Evolutionary conservation across 768 basidiomycete species (phyloP), one percentile per base, ranked within the genome.

Genomic region (Postia placenta): DNA sequence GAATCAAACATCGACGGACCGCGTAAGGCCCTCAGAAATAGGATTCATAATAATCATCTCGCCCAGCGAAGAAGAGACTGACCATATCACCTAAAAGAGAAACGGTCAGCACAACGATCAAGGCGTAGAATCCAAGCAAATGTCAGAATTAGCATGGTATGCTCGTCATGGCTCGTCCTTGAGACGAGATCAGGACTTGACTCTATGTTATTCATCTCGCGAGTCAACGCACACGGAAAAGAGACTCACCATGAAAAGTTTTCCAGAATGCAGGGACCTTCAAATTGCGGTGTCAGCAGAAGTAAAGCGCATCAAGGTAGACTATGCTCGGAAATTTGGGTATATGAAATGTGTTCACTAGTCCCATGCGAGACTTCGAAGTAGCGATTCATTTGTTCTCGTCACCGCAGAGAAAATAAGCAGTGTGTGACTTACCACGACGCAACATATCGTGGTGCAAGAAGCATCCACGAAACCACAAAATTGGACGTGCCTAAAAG

Each of bases 121-220:
- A 30, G 14, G 2, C 11, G 20, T 56, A 53, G 64, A 12, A 47
- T 80, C 52, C 27, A 48, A 40, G 35, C 49, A 48, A 51, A 56
- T 24, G 58, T 70, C 88, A 91, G 86, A 76, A 90, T 91, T 90
- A 91, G 87, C 87, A 91, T 90, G 87, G 85, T 75, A 64, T 68
- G 65, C 71, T 87, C 86, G 74, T 86, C 85, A 85, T 72, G 66
- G 60, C 72, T 69, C 65, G 74, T 85, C 83, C 83, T 75, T 79
- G 49, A 79, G 83, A 87, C 76, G 67, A 70, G 73, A 66, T 90
- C 81, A 83, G 87, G 71, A 87, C 87, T 91, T 90, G 87, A 90
- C 87, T 88, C 87, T 90, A 78, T 80, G 73, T 74, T 80, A 63
- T 75, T 80, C 74, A 87, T 85, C 87, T 80, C 60, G 68, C 57